These are phyloP conservation scores for Botrytis galanthina DNA, from an alignment of 2,329 filamentous ascomycete species.

Conservation along the genomic window DNA sequence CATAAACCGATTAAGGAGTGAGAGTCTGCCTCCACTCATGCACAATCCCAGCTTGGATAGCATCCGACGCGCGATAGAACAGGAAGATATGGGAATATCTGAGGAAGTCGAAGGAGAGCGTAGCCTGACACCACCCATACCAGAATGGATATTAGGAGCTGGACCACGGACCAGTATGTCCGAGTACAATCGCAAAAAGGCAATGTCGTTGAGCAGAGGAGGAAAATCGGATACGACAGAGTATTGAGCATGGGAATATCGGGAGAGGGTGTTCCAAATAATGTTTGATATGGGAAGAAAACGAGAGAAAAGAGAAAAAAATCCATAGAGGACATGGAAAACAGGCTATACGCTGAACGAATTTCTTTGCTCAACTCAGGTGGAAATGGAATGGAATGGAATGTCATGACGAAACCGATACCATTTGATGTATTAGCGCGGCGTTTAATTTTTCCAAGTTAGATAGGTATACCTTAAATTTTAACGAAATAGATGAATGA, in stretches of 20 bases:
- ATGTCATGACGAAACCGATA: slow-evolving; percentile 31
- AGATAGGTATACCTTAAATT: slow-evolving; percentile 35
- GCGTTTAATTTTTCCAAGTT: slow-evolving; percentile 24
- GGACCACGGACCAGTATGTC: slow-evolving; percentile 50
- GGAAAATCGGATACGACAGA: slow-evolving; percentile 26
- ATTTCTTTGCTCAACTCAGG: slow-evolving; percentile 28
- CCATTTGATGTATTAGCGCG: slow-evolving; percentile 37
- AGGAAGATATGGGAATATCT: slow-evolving; percentile 33
- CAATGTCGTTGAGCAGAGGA: slow-evolving; percentile 17
- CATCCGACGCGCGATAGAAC: slow-evolving; percentile 32
- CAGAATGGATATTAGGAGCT: slow-evolving; percentile 58
- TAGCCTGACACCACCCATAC: slow-evolving; percentile 59
- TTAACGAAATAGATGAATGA: slow-evolving; percentile 27
- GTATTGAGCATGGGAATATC: background rate
- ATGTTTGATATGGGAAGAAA: slow-evolving; percentile 10
- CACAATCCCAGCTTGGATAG: slow-evolving; percentile 51
- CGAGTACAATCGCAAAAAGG: slow-evolving; percentile 42
- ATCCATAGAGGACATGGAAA: slow-evolving; percentile 12
- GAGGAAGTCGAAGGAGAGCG: slow-evolving; percentile 40
- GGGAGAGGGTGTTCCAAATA: slow-evolving; percentile 5
- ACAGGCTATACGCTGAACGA: slow-evolving; percentile 35
- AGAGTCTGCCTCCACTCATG: slow-evolving; percentile 53
- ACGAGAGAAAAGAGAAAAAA: background rate
- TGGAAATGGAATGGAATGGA: slow-evolving; percentile 25
- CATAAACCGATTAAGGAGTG: slow-evolving; percentile 54